Conservation (phyloP, 352 stramenopile genomes). For the Globisporangium splendens region DNA sequence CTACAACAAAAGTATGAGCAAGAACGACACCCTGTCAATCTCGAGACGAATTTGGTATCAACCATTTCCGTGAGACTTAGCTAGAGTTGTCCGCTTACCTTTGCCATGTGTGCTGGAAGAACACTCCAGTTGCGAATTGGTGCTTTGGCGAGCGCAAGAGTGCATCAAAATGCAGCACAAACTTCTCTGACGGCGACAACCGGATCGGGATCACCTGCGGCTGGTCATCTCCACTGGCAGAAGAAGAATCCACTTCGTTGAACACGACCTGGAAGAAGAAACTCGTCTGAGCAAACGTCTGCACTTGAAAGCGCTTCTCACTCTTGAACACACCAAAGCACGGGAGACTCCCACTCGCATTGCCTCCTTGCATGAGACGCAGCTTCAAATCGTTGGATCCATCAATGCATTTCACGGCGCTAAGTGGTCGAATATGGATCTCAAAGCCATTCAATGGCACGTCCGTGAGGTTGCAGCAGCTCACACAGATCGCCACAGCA, state of each 20-base stretch:
- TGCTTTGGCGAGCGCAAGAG: constrained; percentile 30
- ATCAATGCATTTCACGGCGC: constrained; percentile 50
- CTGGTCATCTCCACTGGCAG: constrained; percentile 17
- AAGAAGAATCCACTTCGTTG: constrained; percentile 23
- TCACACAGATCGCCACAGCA: constrained; percentile 41
- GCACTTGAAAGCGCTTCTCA: constrained; percentile 66
- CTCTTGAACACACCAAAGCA: constrained; percentile 59
- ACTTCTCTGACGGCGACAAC: constrained; percentile 37
- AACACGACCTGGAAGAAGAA: constrained; percentile 71
- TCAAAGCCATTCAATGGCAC: constrained; percentile 60
- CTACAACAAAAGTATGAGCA: constrained; percentile 2
- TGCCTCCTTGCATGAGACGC: constrained; percentile 35
- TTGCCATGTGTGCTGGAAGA: constrained; percentile 57
- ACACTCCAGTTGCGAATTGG: constrained; percentile 28
- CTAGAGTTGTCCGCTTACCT: constrained; percentile 21
- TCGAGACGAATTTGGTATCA: background rate
- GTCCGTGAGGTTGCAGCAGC: constrained; percentile 67
- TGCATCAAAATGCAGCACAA: constrained; percentile 48
- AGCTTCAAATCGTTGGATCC: constrained; percentile 55
- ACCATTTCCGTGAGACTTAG: too few relatives aligned
- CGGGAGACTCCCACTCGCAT: constrained; percentile 35
- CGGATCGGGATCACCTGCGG: constrained; percentile 4
- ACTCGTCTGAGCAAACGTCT: constrained; percentile 41
- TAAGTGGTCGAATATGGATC: constrained; percentile 48
- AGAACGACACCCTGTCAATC: constrained; percentile 10